Evolutionary conservation across 345 rosid genomes (phyloP).

Genomic region (Lumnitzera littorea): DNA sequence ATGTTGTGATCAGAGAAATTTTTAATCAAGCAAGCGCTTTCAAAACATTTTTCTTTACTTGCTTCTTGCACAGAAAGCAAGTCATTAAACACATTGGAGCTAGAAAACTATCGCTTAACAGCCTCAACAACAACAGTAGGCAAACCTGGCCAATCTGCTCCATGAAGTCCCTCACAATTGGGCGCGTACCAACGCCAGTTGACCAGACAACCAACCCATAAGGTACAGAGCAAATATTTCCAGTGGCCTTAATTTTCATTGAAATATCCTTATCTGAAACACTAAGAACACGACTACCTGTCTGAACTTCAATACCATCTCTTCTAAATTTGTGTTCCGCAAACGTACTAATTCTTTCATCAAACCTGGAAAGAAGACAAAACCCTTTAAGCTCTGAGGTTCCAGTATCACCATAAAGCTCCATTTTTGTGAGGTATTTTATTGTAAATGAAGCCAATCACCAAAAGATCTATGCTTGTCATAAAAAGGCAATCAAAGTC

Average conservation of each 20-base stretch:
- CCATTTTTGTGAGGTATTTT: no score
- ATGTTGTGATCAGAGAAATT: background rate
- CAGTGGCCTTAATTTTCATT: conserved; percentile 58
- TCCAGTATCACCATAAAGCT: background rate
- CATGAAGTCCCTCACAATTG: conserved; percentile 75
- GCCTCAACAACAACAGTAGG: background rate
- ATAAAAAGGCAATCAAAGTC: no score
- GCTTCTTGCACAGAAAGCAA: no score
- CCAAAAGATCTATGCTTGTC: no score
- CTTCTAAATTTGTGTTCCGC: conserved; percentile 77
- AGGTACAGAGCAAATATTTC: conserved; percentile 49
- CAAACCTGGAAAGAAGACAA: conserved; percentile 45
- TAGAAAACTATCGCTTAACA: no score
- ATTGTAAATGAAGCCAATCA: no score
- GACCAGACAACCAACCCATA: conserved; percentile 96
- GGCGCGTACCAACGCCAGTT: conserved; percentile 80
- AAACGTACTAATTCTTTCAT: conserved; percentile 79
- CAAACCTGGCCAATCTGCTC: conserved; percentile 84
- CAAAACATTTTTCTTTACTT: no score
- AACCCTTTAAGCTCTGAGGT: background rate
- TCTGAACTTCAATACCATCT: conserved; percentile 79
- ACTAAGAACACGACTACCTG: conserved; percentile 71
- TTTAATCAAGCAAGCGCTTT: background rate
- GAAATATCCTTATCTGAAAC: conserved; percentile 69
- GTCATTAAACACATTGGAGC: no score